A percentile compares a stretch with the other conserved stretches of the same genome.
These are phyloP conservation scores for Glebionis coronaria DNA, from an alignment of 129 eudicot species.

Conservation along the genomic window DNA sequence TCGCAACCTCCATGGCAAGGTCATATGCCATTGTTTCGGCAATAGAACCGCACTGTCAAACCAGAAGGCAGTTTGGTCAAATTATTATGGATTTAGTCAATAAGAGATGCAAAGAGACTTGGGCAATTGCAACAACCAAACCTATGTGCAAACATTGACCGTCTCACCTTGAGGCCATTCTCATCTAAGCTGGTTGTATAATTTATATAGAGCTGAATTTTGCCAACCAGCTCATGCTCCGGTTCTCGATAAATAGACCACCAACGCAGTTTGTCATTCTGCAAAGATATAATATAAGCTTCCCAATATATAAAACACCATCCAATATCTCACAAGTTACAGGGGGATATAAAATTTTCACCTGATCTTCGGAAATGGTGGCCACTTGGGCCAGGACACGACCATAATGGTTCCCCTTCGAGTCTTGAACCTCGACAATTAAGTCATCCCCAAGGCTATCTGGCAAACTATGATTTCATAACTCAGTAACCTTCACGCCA, in stretches of 20 bases:
- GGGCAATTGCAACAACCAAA: background rate
- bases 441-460: constrained; percentile 81
- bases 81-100: constrained; percentile 8
- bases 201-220: constrained; percentile 66
- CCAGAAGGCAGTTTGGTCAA: constrained; percentile 14
- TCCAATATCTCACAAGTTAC: background rate
- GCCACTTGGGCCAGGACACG: constrained; percentile 86
- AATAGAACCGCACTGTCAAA: constrained; percentile 75
- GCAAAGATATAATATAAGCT: constrained; percentile 23
- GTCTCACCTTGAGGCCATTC: constrained; percentile 60
- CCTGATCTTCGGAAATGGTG: constrained; percentile 77
- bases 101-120: constrained; percentile 3
- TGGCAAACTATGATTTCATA: constrained; percentile 60
- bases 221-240: constrained; percentile 84
- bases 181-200: constrained; percentile 71
- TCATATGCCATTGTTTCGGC: constrained; percentile 94
- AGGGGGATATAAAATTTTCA: constrained; percentile 9
- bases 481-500: constrained; percentile 22
- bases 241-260: constrained; percentile 90
- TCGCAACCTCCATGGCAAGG: constrained; percentile 70
- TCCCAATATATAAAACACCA: constrained; percentile 5
- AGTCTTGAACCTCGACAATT: constrained; percentile 72
- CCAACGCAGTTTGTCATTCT: constrained; percentile 85
- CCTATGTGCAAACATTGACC: background rate
- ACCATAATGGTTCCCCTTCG: constrained; percentile 70